Base-by-base conservation (phyloP, 2,329 filamentous ascomycete genomes). In the Aspergillus unguis region DNA sequence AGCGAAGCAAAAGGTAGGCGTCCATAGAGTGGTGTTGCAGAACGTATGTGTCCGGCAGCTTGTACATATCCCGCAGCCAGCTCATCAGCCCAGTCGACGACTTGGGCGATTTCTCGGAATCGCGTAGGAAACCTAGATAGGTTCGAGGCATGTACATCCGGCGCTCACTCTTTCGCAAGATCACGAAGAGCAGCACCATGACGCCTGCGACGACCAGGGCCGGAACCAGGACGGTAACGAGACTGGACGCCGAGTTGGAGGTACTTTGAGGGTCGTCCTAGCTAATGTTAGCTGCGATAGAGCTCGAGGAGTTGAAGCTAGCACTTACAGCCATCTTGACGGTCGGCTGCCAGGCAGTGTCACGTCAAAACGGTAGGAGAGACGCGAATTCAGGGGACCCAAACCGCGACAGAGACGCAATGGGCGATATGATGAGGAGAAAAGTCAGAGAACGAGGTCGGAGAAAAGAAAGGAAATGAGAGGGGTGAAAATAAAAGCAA, bases 21-120 rank as follows among this genome's bases (percentile, higher is more conserved):
- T 99, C 92, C 57, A 99, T 82, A 0, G 91, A 95, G 68, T 92
- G 90, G 75, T 96, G 90, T 65, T 94, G 89, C 25, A 97, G 82
- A 27, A 92, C 84, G 65, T 89, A 90, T 37, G 85, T 85, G 68
- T 97, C 92, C 3, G 81, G 77, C 23, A 85, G 70, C 61, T 80
- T 81, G 75, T 83, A 86, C 72, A 90, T 88, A 9, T 80, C 75
- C 7, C 73, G 72, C 53, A 90, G 71, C 87, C 87, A 91, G 61
- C 86, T 82, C 62, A 88, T 75, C 42, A 84, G 68, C 49, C 86
- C 85, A 27, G 68, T 76, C 3, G 85, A 83, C 0, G 86, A 75
- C 2, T 75, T 65, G 25, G 83, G 83, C 9, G 80, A 82, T 32
- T 85, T 82, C 56, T 84, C 77, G 62, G 71, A 65, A 35, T 78